Evolutionary conservation across 108 stramenopile genomes (phyloP), one percentile per base, ranked within the genome.

Genomic region (Stephanodiscus triporus): DNA sequence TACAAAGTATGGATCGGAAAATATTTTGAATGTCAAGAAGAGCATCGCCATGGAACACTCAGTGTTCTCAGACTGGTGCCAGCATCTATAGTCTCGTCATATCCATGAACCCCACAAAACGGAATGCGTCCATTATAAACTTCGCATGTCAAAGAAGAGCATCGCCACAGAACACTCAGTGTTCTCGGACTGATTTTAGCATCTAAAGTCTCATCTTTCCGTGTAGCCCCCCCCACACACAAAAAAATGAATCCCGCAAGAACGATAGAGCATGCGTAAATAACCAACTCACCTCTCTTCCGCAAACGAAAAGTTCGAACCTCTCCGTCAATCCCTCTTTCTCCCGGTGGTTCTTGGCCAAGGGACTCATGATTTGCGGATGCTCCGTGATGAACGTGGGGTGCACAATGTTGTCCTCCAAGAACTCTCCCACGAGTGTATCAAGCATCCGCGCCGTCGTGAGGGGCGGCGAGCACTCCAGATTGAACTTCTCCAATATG

Each of bases 321-420:
- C 99, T 90, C 77, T 99, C 99, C 16, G 99, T 99, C 66, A 99
- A 76, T 24, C 89, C 89, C 23, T 84, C 81, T 87, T 95, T 95
- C 47, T 93, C 86, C 36, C 99, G 89, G 78, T 99, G 99, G 74
- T 97, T 93, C 85, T 99, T 99, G 75, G 98, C 98, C 32, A 99
- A 82, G 22, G 99, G 98, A 87, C 97, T 98, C 98, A 99, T 99
- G 73, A 97, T 93, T 80, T 98, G 96, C 17, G 99, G 99, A 80
- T 99, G 99, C 55, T 93, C 94, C 34, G 93, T 95, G 50, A 95
- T 94, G 75, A 95, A 95, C 14, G 94, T 94, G 29, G 92, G 92
- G 68, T 95, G 88, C 51, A 88, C 81, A 73, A 94, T 95, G 40
- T 93, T 84, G 77, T 87, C 87, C 80, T 99, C 98, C 80, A 99